phyloP scores from a whole-genome alignment of 2,329 filamentous ascomycete genomes.

The Aplosporella prunicola region DNA sequence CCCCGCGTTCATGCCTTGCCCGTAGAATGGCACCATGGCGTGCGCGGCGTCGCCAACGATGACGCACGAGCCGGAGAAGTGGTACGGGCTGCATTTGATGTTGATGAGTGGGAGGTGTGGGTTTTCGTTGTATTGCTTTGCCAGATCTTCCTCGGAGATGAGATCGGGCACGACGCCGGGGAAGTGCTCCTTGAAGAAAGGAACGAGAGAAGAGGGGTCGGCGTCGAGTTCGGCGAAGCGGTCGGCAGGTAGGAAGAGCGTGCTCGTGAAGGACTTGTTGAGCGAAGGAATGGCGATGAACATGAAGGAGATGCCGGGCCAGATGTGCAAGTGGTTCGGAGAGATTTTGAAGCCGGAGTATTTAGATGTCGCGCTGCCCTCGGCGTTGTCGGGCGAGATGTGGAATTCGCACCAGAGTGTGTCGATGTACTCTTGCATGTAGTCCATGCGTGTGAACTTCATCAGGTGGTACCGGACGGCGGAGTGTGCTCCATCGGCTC shows the following conservation, averaged over 20 bases:
- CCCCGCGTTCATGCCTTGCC: slow-evolving; percentile 94
- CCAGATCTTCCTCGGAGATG: slow-evolving; percentile 58
- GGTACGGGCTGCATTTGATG: slow-evolving; percentile 86
- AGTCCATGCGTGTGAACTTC: slow-evolving; percentile 88
- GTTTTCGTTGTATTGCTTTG: slow-evolving; percentile 66
- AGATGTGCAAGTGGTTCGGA: slow-evolving; percentile 92
- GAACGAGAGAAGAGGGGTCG: slow-evolving; percentile 49
- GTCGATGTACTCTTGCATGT: slow-evolving; percentile 90
- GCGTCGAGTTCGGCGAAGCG: slow-evolving; percentile 61
- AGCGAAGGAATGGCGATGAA: slow-evolving; percentile 91
- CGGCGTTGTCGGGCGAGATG: slow-evolving; percentile 51
- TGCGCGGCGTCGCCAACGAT: slow-evolving; percentile 92
- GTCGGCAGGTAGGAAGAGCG: slow-evolving; percentile 71
- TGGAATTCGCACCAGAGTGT: slow-evolving; percentile 96
- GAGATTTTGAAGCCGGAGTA: slow-evolving; percentile 64
- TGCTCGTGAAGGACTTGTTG: slow-evolving; percentile 91
- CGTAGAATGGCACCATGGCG: slow-evolving; percentile 97
- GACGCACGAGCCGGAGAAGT: slow-evolving; percentile 65
- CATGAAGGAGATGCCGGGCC: slow-evolving; percentile 91
- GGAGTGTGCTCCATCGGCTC: slow-evolving; percentile 91
- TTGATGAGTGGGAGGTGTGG: slow-evolving; percentile 88
- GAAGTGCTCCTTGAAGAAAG: slow-evolving; percentile 76
- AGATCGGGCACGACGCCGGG: slow-evolving; percentile 67
- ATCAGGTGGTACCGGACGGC: slow-evolving; percentile 87
- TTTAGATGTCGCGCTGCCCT: slow-evolving; percentile 19